These are phyloP conservation scores for Zalerion maritima DNA, from an alignment of 495 filamentous ascomycete genomes.

Conservation along the genomic window DNA sequence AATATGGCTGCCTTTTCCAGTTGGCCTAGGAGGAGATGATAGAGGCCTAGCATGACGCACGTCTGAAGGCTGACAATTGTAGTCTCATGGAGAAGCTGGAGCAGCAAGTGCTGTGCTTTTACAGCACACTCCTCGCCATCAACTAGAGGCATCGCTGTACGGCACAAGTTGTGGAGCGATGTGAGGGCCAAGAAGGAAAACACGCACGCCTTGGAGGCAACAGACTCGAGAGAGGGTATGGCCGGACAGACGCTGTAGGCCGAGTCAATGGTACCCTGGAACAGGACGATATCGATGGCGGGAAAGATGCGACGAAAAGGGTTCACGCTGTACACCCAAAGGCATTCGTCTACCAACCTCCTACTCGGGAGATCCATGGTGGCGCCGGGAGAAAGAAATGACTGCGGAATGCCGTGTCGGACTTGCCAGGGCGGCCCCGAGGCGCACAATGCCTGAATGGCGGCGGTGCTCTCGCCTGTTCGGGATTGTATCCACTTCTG, in stretches of 20 bases:
- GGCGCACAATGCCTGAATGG: conserved; percentile 22
- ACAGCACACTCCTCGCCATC: conserved; percentile 23
- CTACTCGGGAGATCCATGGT: neutral
- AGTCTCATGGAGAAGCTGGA: conserved; percentile 27
- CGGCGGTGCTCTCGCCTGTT: conserved; percentile 28
- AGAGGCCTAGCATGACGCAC: conserved; percentile 27
- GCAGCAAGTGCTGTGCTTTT: conserved; percentile 25
- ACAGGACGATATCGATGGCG: conserved; percentile 23
- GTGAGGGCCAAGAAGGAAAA: conserved; percentile 30
- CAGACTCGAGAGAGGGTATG: conserved; percentile 2
- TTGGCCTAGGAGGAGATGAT: conserved; percentile 30
- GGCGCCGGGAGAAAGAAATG: conserved; percentile 3
- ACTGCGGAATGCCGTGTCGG: conserved; percentile 13
- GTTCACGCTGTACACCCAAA: too few species aligned
- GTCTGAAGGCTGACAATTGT: conserved; percentile 28
- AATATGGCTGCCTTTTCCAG: conserved; percentile 29
- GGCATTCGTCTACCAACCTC: too few species aligned
- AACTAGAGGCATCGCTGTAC: conserved; percentile 7
- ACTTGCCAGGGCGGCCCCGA: conserved; percentile 21
- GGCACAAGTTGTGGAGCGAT: conserved; percentile 17
- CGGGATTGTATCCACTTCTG: conserved; percentile 31
- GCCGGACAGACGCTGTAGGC: conserved; percentile 19
- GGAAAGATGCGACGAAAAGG: conserved; percentile 33
- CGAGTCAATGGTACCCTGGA: conserved; percentile 23
- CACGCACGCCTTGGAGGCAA: conserved; percentile 25